Evolutionary conservation across 2,329 filamentous ascomycete species (phyloP), one percentile per base, ranked within the genome.

Genomic region (Xylariaceae sp.): DNA sequence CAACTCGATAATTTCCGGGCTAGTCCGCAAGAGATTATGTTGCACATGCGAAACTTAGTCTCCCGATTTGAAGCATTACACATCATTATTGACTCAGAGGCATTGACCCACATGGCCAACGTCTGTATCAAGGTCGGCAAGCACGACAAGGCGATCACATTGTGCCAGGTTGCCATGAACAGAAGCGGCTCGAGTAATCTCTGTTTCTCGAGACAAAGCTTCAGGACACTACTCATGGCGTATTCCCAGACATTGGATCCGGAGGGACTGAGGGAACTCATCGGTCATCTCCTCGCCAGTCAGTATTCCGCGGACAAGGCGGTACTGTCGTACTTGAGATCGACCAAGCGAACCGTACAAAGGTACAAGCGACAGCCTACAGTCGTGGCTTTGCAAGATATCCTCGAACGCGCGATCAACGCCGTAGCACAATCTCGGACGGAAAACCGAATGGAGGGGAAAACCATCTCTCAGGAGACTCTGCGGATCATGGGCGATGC

Each of bases 401-500:
- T 65, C 2, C 20, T 72, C 20, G 21, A 62, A 32, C 29, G 52
- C 7, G 65, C 59, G 7, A 58, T 67, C 45, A 48, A 42, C 10
- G 20, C 12, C 3, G 54, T 48, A 21, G 40, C 18, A 14, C 41
- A 44, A 20, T 52, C 43, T n/a, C 66, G 70, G 21, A 45, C 16
- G 10, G 29, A 61, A 29, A 48, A 42, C 23, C 59, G 52, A 18
- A 51, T 7, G 23, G 52, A 61, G 32, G 63, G 62, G 18, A 49
- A 53, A 6, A 50, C 41, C n/a, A 67, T 71, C 37, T 61, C 60
- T 5, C 23, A 60, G 9, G 62, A 67, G 56, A 61, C 64, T 9
- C 54, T 71, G 16, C 58, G 54, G 20, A 70, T 72, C 37, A 62
- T 71, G 50, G 52, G 63, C 2, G 59, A 67, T 21, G 69, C 68